Base-by-base conservation (phyloP, 768 basidiomycete species). In the Hypsizygus marmoreus region DNA sequence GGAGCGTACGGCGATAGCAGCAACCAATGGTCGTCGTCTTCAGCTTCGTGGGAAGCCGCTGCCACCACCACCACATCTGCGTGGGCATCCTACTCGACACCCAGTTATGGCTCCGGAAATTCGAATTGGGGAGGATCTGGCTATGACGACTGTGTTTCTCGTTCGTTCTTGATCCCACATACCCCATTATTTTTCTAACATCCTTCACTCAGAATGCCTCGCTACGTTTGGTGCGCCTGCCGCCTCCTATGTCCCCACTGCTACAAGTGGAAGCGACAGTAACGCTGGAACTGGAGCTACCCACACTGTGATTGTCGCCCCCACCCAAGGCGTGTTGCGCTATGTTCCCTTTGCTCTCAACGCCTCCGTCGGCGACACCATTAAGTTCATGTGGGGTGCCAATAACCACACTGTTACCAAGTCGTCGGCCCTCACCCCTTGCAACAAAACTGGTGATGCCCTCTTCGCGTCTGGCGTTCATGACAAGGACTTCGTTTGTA, bases 341-440 rank as follows among this genome's bases (percentile, higher is more conserved):
- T 87, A 81, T 57, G 72, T 89, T 40, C 88, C 88, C 25, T 88
- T 87, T 67, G 81, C 81, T 19, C 64, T 84, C 51, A 87, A 88
- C 58, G 88, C 86, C 4, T 81, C 84, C 24, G 78, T 84, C 48
- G 88, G 88, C 43, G 88, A 90, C 65, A 88, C 84, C 56, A 64
- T 91, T 68, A 70, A 74, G 61, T 91, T 82, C 72, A 72, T 82
- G 66, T 92, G 88, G 88, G 76, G 77, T 44, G 88, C 85, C 41
- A 79, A 86, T 71, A 79, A 78, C 60, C 88, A 90, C 73, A 91
- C 88, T 24, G 90, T 91, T 57, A 91, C 90, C 55, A 86, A 90
- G 72, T 80, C 80, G 13, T 88, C 86, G 0, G 60, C 71, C 35
- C 73, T 88, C 47, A 60, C 67, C 4, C 75, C 82, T 49, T 92